Percentiles rank a stretch among this genome's conserved stretches.
phyloP scores from a whole-genome alignment of 208 protist species.

The Wallacemonas collosoma region DNA sequence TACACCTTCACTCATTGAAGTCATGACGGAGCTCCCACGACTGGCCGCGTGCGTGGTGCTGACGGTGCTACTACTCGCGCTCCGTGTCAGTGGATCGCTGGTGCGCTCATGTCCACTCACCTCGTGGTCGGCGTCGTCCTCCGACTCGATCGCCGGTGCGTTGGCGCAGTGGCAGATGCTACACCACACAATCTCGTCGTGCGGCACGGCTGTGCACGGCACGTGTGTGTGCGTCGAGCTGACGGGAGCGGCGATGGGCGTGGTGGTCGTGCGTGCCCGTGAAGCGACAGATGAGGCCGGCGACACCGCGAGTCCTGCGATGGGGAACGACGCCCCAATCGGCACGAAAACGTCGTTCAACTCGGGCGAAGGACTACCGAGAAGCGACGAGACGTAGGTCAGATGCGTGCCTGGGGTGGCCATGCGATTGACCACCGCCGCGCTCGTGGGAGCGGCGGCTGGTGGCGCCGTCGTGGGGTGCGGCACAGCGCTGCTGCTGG shows the following conservation, averaged over 20 bases:
- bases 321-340: constrained; percentile 14
- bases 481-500: background rate
- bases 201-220: constrained; percentile 7
- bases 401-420: background rate
- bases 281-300: background rate
- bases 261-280: background rate
- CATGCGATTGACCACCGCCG: background rate
- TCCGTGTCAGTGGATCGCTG: background rate
- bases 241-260: background rate
- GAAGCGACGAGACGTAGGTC: background rate
- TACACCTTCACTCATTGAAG: constrained; percentile 17
- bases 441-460: background rate
- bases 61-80: background rate
- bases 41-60: background rate
- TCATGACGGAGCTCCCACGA: background rate
- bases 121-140: background rate
- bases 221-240: constrained; percentile 3
- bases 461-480: background rate
- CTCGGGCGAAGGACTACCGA: constrained; percentile 4
- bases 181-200: constrained; percentile 10
- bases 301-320: background rate
- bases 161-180: constrained; percentile 16
- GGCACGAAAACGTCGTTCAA: background rate
- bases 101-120: background rate
- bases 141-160: background rate